phyloP scores from a whole-genome alignment of 257 asterid species.

The Nicotiana undulata region DNA sequence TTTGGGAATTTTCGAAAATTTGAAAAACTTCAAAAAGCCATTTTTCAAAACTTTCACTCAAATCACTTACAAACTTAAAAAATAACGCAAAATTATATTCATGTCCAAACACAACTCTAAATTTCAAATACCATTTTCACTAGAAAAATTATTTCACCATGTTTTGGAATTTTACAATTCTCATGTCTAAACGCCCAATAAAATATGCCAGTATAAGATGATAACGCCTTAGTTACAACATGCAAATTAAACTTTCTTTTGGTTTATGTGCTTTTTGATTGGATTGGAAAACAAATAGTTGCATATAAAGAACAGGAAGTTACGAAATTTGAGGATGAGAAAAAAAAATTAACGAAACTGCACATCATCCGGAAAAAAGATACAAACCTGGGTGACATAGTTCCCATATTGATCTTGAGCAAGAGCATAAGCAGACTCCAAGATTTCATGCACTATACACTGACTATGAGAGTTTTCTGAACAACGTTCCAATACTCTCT shows the following conservation, averaged over 20 bases:
- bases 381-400: constrained; percentile 71
- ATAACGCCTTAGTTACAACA: background rate
- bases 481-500: constrained; percentile 89
- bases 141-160: no score
- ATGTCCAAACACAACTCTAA: no score
- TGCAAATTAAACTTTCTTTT: background rate
- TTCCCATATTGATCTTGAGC: constrained; percentile 93
- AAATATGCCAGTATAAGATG: background rate
- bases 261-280: background rate
- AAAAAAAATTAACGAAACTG: background rate
- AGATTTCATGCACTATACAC: constrained; percentile 76
- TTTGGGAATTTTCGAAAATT: no score
- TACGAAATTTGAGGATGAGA: background rate
- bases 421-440: constrained; percentile 63
- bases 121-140: no score
- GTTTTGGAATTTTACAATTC: no score
- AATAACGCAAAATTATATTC: no score
- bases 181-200: background rate
- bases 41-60: no score
- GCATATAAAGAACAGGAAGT: background rate
- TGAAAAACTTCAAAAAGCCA: no score
- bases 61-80: no score
- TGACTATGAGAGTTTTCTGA: constrained; percentile 51
- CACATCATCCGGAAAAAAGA: background rate
- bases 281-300: background rate